Conservation (phyloP, 2,329 filamentous ascomycete species). For the Fusarium euwallaceae region DNA sequence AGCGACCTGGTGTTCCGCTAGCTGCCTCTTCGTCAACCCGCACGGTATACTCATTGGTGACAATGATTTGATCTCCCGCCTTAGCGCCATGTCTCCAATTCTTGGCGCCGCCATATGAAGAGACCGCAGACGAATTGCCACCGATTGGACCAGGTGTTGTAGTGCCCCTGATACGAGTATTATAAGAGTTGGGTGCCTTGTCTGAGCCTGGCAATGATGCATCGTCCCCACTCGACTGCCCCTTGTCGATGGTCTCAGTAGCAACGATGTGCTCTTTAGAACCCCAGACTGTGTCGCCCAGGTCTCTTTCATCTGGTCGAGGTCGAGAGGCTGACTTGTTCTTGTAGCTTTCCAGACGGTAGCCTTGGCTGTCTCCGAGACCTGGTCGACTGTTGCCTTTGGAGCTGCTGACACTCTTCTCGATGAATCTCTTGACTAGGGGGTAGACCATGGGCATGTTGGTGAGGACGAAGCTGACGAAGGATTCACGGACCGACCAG, state of each 20-base stretch:
- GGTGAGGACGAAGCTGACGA: slow-evolving; percentile 25
- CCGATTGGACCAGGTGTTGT: background rate
- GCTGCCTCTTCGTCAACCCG: slow-evolving; percentile 10
- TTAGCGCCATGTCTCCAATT: slow-evolving; percentile 11
- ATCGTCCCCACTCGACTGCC: slow-evolving; percentile 1
- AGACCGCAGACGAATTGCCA: background rate
- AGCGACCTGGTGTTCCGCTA: background rate
- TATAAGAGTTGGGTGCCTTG: background rate
- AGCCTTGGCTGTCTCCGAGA: slow-evolving; percentile 12
- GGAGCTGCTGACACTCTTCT: slow-evolving; percentile 11
- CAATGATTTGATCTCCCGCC: background rate
- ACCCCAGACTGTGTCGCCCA: slow-evolving; percentile 7
- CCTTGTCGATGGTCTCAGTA: background rate
- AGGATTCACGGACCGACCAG: slow-evolving; percentile 27
- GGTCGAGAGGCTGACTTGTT: background rate
- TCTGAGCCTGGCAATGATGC: slow-evolving; percentile 7
- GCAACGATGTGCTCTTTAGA: slow-evolving; percentile 15
- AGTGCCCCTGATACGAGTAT: background rate
- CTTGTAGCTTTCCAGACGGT: slow-evolving; percentile 13
- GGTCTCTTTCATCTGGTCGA: slow-evolving; percentile 2
- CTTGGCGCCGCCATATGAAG: background rate
- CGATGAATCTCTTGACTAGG: slow-evolving; percentile 17
- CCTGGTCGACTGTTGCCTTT: slow-evolving; percentile 12
- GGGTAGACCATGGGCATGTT: slow-evolving; percentile 28
- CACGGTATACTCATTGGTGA: slow-evolving; percentile 9